These are phyloP conservation scores for Mycotypha africana DNA, from an alignment of 371 early-diverging fungal genomes.

Conservation along the genomic window DNA sequence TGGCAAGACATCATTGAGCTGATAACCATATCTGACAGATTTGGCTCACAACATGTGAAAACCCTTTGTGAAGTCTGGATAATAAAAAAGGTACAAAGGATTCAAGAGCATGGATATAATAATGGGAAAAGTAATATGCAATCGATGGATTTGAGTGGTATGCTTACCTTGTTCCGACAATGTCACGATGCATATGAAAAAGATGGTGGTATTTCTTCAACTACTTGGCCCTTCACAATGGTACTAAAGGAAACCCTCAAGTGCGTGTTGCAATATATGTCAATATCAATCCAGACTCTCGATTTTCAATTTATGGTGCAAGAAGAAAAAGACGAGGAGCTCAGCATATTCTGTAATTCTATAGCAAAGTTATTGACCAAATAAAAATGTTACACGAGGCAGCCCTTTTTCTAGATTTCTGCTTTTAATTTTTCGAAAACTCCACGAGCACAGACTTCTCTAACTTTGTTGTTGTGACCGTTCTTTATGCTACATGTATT, in stretches of 20 bases:
- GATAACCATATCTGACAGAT: constrained; percentile 24
- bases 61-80: constrained; percentile 25
- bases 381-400: constrained; percentile 3
- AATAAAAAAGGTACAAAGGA: constrained; percentile 3
- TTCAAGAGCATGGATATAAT: background rate
- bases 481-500: too few relatives aligned
- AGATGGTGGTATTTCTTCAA: constrained; percentile 18
- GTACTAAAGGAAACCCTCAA: constrained; percentile 10
- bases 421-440: too few relatives aligned
- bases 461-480: too few relatives aligned
- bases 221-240: constrained; percentile 24
- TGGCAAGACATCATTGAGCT: constrained; percentile 24
- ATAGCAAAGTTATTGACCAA: constrained; percentile 11
- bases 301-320: constrained; percentile 18
- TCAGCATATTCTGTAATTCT: constrained; percentile 23
- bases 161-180: constrained; percentile 16
- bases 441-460: too few relatives aligned
- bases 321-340: constrained; percentile 14
- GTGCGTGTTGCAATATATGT: constrained; percentile 4
- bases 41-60: constrained; percentile 11
- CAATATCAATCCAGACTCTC: constrained; percentile 3
- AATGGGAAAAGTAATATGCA: background rate
- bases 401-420: too few relatives aligned
- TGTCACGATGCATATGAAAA: constrained; percentile 18
- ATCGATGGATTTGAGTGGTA: constrained; percentile 10